These are phyloP conservation scores for Sporobolomyces roseus DNA, from an alignment of 768 basidiomycete genomes.

Conservation along the genomic window DNA sequence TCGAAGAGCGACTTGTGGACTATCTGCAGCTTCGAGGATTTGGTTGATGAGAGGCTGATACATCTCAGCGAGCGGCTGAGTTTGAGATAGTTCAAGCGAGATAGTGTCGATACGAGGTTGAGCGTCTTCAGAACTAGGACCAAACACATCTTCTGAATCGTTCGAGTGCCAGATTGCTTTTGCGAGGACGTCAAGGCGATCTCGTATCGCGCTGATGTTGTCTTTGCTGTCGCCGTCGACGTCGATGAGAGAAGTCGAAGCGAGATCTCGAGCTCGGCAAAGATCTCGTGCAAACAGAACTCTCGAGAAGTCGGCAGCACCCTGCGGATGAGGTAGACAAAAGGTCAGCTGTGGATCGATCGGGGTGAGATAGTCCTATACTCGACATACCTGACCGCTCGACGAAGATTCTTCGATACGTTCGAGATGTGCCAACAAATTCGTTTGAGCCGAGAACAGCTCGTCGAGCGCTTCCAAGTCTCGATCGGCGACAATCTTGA, in stretches of 20 bases:
- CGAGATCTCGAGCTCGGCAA: background rate
- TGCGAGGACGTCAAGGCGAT: background rate
- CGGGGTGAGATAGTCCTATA: background rate
- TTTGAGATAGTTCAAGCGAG: slow-evolving; percentile 69
- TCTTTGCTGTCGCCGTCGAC: background rate
- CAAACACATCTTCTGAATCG: slow-evolving; percentile 35
- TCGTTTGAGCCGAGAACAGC: slow-evolving; percentile 62
- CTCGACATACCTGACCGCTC: slow-evolving; percentile 69
- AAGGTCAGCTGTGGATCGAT: background rate
- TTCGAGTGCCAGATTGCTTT: slow-evolving; percentile 9
- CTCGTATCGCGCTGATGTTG: background rate
- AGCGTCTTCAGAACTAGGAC: slow-evolving; percentile 64
- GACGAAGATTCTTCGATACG: slow-evolving; percentile 74
- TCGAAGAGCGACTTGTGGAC: slow-evolving; percentile 81
- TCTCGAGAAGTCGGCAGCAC: slow-evolving; percentile 34
- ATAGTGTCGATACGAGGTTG: slow-evolving; percentile 63
- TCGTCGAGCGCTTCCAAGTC: slow-evolving; percentile 58
- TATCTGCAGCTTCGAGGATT: slow-evolving; percentile 73
- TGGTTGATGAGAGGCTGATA: slow-evolving; percentile 79
- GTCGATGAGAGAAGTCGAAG: background rate
- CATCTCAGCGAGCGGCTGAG: slow-evolving; percentile 70
- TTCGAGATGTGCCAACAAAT: slow-evolving; percentile 63
- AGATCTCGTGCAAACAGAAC: slow-evolving; percentile 25
- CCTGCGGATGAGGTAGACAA: slow-evolving; percentile 11
- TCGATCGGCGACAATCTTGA: slow-evolving; percentile 60